Evolutionary conservation across 129 eudicot genomes (phyloP).

Genomic region (Rutidosis leptorrhynchoides): DNA sequence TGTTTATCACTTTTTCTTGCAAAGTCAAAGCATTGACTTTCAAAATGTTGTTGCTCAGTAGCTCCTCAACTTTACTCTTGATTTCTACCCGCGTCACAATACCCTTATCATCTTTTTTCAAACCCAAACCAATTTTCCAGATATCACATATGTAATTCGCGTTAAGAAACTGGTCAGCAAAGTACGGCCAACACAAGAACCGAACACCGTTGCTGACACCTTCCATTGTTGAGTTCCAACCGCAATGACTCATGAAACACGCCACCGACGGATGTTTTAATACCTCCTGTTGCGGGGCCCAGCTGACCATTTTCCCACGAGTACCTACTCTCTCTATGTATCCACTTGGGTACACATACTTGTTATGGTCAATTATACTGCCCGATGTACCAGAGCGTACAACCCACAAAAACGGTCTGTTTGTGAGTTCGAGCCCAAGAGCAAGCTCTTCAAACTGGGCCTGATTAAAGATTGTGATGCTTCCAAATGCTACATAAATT

Average conservation of each 20-base stretch:
- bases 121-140: conserved; percentile 54
- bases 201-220: conserved; percentile 60
- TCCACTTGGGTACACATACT: conserved; percentile 34
- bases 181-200: conserved; percentile 75
- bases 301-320: conserved; percentile 42
- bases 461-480: conserved; percentile 39
- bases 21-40: conserved; percentile 41
- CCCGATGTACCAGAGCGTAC: conserved; percentile 36
- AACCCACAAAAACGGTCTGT: conserved; percentile 58
- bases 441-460: conserved; percentile 57
- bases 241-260: conserved; percentile 64
- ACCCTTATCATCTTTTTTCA: conserved; percentile 41
- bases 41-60: conserved; percentile 17
- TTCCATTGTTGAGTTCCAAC: conserved; percentile 72
- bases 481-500: conserved; percentile 63
- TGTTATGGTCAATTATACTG: not conserved
- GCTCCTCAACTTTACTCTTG: conserved; percentile 44
- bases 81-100: conserved; percentile 46
- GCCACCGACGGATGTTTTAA: conserved; percentile 58
- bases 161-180: conserved; percentile 58
- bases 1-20: conserved; percentile 17
- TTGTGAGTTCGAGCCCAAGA: conserved; percentile 48
- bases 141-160: conserved; percentile 45
- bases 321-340: conserved; percentile 34
- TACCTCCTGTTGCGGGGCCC: conserved; percentile 68